These are phyloP conservation scores for Fusarium sp. DNA, from an alignment of 2,329 filamentous ascomycete species.

Conservation along the genomic window DNA sequence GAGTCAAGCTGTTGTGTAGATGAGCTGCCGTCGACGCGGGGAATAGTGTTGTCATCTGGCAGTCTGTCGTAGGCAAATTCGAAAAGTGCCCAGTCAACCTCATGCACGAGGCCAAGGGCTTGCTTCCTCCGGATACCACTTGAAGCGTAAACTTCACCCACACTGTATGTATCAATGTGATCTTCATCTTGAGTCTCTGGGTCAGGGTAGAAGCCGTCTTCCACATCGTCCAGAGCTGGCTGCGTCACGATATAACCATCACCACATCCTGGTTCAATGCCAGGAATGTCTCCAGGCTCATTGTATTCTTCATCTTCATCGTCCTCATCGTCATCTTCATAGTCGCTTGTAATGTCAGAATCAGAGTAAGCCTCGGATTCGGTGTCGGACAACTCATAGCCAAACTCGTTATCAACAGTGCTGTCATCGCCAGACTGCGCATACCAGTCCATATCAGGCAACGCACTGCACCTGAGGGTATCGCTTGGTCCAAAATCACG, in stretches of 20 bases:
- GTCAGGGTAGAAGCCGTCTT: conserved; percentile 85
- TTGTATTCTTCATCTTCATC: conserved; percentile 69
- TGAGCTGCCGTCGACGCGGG: conserved; percentile 48
- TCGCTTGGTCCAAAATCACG: conserved; percentile 55
- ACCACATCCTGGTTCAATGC: conserved; percentile 79
- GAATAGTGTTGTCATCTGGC: conserved; percentile 79
- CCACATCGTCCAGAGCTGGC: conserved; percentile 88
- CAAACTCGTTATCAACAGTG: conserved; percentile 66
- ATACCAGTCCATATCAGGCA: conserved; percentile 59
- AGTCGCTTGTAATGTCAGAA: conserved; percentile 67
- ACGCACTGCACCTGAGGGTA: conserved; percentile 57
- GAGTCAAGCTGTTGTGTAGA: conserved; percentile 22
- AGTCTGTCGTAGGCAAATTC: conserved; percentile 79
- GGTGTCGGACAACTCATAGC: conserved; percentile 72
- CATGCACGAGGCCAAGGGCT: conserved; percentile 80
- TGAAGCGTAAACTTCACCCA: conserved; percentile 89
- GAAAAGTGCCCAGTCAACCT: conserved; percentile 96
- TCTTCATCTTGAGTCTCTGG: conserved; percentile 80
- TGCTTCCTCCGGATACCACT: conserved; percentile 87
- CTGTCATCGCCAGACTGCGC: conserved; percentile 58
- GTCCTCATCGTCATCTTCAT: conserved; percentile 63
- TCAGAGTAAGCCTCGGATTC: conserved; percentile 69
- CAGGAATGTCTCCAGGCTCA: conserved; percentile 81
- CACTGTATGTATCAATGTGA: conserved; percentile 81
- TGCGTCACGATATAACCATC: conserved; percentile 88